A percentile compares a stretch with the other conserved stretches of the same genome.
phyloP scores from a whole-genome alignment of 163 green algal species.

The Chloroidium sp. region DNA sequence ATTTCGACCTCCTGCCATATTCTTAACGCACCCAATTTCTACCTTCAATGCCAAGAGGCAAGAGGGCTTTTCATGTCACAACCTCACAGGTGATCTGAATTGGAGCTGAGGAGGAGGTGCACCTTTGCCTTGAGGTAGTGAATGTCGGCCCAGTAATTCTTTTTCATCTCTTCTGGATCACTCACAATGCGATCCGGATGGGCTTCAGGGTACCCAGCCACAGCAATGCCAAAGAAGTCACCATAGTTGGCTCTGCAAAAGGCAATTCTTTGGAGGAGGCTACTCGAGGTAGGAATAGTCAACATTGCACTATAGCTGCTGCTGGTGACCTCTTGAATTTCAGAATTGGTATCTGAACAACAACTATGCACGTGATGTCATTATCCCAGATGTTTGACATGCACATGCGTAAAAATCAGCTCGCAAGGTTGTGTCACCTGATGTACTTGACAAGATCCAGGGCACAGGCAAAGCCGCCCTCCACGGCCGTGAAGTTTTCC shows the following conservation, averaged over 20 bases:
- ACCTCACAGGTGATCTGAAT: not conserved
- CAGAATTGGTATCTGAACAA: too few relatives aligned
- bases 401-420: not conserved
- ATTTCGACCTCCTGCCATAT: too few relatives aligned
- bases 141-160: slow-evolving; percentile 82
- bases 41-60: too few relatives aligned
- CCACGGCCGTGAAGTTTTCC: slow-evolving; percentile 75
- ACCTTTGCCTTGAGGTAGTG: slow-evolving; percentile 94
- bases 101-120: not conserved
- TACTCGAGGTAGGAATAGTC: too few relatives aligned
- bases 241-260: slow-evolving; percentile 59
- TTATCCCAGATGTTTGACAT: too few relatives aligned
- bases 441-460: slow-evolving; percentile 95
- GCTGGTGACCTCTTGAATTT: too few relatives aligned
- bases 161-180: slow-evolving; percentile 64
- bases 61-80: too few relatives aligned
- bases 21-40: too few relatives aligned
- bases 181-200: slow-evolving; percentile 90
- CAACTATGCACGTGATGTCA: too few relatives aligned
- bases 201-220: slow-evolving; percentile 87
- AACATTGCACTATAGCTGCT: too few relatives aligned
- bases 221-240: slow-evolving; percentile 91
- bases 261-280: too few relatives aligned
- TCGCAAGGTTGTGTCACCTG: slow-evolving; percentile 17
- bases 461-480: slow-evolving; percentile 87